Percentiles rank a stretch among this genome's conserved stretches.
These are phyloP conservation scores for Agarophyton chilense DNA, from an alignment of 23 red algal genomes.

Conservation along the genomic window DNA sequence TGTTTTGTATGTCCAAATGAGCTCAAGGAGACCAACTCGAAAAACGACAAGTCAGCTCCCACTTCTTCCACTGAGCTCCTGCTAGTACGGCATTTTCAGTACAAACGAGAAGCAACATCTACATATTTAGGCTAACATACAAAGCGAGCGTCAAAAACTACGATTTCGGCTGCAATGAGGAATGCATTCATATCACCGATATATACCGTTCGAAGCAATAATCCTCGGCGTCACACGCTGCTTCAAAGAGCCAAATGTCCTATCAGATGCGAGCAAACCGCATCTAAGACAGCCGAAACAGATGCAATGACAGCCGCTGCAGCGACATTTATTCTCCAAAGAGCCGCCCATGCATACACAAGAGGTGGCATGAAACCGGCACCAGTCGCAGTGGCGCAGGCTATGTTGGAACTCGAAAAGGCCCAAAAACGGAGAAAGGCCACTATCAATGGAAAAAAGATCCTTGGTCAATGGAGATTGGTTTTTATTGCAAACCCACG, in stretches of 20 bases:
- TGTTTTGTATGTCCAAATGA: too few relatives aligned
- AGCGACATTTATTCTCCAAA: constrained; percentile 40
- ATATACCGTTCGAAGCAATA: too few relatives aligned
- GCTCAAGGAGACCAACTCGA: too few relatives aligned
- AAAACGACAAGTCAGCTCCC: too few relatives aligned
- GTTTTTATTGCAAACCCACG: constrained; percentile 46
- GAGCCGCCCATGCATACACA: constrained; percentile 32
- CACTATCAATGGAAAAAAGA: constrained; percentile 15
- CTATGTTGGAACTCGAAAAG: constrained; percentile 52
- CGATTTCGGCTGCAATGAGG: not conserved
- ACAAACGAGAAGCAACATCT: too few relatives aligned
- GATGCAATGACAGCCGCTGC: constrained; percentile 47
- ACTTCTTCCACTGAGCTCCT: too few relatives aligned
- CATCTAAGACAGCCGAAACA: not conserved
- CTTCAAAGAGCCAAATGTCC: not conserved
- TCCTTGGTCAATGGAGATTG: constrained; percentile 56
- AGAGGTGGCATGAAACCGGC: not conserved
- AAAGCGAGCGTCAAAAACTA: too few relatives aligned
- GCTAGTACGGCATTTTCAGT: too few relatives aligned
- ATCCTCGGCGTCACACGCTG: not conserved
- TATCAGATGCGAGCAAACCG: not conserved
- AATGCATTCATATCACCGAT: not conserved
- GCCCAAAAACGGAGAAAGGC: constrained; percentile 44
- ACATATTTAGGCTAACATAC: too few relatives aligned
- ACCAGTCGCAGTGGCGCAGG: constrained; percentile 21